Conservation (phyloP, 139 green algal species). For the Asterochloris erici region DNA sequence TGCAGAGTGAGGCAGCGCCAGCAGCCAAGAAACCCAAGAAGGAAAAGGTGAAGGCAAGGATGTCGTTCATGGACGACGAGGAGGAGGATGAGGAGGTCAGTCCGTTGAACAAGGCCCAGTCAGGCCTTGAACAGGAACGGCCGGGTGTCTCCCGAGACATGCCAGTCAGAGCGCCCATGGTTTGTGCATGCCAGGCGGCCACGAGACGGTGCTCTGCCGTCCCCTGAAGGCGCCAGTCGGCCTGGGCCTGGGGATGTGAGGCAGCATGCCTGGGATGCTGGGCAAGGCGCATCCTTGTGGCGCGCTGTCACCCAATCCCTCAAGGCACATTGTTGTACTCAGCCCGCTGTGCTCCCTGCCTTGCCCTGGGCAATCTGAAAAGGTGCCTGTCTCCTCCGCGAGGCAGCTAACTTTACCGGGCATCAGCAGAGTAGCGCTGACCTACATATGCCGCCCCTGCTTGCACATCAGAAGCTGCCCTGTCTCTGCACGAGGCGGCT, state of each 20-base stretch:
- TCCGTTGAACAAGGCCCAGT: neutral
- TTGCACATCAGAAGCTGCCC: too few relatives aligned
- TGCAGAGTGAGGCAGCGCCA: slow-evolving; percentile 38
- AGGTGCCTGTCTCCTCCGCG: too few relatives aligned
- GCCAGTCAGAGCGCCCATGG: neutral
- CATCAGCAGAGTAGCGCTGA: too few relatives aligned
- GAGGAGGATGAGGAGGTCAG: slow-evolving; percentile 43
- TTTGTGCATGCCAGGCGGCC: too few relatives aligned
- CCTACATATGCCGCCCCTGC: too few relatives aligned
- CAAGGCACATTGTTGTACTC: too few relatives aligned
- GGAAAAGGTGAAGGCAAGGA: slow-evolving; percentile 53
- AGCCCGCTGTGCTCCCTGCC: too few relatives aligned
- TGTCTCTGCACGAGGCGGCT: too few relatives aligned
- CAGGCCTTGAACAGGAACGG: neutral
- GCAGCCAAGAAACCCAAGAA: slow-evolving; percentile 35
- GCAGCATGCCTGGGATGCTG: neutral
- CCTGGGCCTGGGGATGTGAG: neutral
- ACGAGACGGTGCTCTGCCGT: neutral
- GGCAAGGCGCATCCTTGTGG: too few relatives aligned
- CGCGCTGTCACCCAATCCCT: too few relatives aligned
- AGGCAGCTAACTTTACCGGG: too few relatives aligned
- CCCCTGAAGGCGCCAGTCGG: neutral
- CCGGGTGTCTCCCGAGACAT: neutral
- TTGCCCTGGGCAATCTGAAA: too few relatives aligned
- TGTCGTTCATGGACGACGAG: slow-evolving; percentile 71